A percentile compares a stretch with the other conserved stretches of the same genome.
Conservation (phyloP, 306 rosid species). For the Leucaena leucocephala region DNA sequence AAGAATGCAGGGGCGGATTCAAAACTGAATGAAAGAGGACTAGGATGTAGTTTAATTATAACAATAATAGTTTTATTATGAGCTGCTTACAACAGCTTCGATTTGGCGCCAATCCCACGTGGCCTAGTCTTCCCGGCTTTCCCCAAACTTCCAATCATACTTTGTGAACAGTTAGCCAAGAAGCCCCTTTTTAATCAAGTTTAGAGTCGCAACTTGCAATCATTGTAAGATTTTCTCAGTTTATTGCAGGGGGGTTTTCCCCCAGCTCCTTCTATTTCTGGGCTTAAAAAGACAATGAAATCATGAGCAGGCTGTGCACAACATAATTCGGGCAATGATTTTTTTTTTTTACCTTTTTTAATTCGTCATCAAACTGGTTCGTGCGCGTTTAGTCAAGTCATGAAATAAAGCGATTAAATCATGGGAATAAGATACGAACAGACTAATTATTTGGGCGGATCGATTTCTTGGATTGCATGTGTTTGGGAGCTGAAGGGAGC, state of each 20-base stretch:
- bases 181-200: background rate
- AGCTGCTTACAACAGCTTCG: conserved; percentile 18
- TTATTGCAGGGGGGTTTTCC: background rate
- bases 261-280: background rate
- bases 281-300: background rate
- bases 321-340: background rate
- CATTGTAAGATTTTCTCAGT: background rate
- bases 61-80: background rate
- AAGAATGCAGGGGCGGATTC: too few species aligned
- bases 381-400: background rate
- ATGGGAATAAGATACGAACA: background rate
- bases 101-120: conserved; percentile 30
- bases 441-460: background rate
- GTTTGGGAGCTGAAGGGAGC: background rate
- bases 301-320: background rate
- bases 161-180: background rate
- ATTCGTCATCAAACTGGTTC: background rate
- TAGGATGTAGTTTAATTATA: background rate
- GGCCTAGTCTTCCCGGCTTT: too few species aligned
- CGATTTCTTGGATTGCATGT: background rate
- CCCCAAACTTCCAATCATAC: background rate
- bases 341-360: background rate
- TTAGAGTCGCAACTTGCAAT: background rate
- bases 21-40: too few species aligned
- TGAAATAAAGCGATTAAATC: background rate